Evolutionary conservation across 139 green algal genomes (phyloP), one percentile per base, ranked within the genome.

Genomic region (Tetraselmis striata): DNA sequence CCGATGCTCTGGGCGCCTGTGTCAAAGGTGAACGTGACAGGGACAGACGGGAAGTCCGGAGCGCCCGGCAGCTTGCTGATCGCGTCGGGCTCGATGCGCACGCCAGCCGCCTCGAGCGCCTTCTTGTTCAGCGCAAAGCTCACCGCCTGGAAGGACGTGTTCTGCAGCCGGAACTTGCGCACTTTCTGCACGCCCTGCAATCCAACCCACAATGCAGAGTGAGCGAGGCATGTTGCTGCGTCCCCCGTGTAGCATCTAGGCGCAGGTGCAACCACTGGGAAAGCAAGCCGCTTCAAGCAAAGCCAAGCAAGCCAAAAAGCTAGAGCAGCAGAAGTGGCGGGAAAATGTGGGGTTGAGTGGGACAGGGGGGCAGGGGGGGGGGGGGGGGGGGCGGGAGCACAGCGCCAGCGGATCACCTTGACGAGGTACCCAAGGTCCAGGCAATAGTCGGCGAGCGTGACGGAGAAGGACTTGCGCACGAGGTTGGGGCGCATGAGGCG

Each of bases 361-460:
- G n/a, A n/a, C n/a, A n/a, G n/a, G n/a, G n/a, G n/a, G n/a, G n/a
- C n/a, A n/a, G n/a, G n/a, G n/a, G n/a, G n/a, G n/a, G n/a, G n/a
- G n/a, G n/a, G n/a, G n/a, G n/a, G n/a, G n/a, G n/a, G n/a, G n/a
- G n/a, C n/a, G n/a, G n/a, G n/a, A n/a, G n/a, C n/a, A n/a, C n/a
- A n/a, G n/a, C n/a, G n/a, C n/a, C n/a, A n/a, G n/a, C n/a, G n/a
- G n/a, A 25, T 90, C 59, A 92, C 93, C 86, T 94, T 95, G 77
- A 88, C 86, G 1, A 95, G 88, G 83, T 87, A 85, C 23, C 93
- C 93, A 90, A 95, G 95, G 90, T 97, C 93, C 74, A 94, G 76
- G 45, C 94, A 26, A 77, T 95, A 97, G 67, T 91, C 84, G 23
- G 89, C 84, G 78, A 88, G 26, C 18, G 80, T 77, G 24, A 84